Conservation (phyloP, 1,139 yeast species). For the Candida buenavistaensis region DNA sequence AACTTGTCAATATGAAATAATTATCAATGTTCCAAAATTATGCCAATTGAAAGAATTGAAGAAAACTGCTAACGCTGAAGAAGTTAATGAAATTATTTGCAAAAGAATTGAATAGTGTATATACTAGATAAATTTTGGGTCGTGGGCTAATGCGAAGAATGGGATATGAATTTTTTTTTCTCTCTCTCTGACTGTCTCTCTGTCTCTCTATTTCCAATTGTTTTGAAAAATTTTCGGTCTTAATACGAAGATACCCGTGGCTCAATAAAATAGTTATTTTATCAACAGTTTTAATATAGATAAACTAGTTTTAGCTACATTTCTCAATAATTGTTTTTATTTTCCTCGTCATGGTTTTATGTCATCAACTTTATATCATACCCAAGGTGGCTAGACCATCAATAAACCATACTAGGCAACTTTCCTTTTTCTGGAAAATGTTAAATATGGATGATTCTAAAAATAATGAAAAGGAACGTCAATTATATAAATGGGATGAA, state of each 20-base stretch:
- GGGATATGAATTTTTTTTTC: neutral
- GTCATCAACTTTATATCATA: neutral
- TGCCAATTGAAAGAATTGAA: conserved; percentile 55
- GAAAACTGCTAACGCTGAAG: conserved; percentile 36
- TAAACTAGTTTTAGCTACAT: too few species aligned
- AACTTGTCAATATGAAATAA: conserved; percentile 71
- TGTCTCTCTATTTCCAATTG: too few species aligned
- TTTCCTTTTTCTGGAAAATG: conserved; percentile 41
- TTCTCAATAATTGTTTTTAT: too few species aligned
- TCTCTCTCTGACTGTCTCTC: too few species aligned
- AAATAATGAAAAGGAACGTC: conserved; percentile 20
- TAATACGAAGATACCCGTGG: too few species aligned
- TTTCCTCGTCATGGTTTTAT: too few species aligned
- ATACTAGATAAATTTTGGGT: neutral
- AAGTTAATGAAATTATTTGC: conserved; percentile 44
- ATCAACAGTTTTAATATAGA: too few species aligned
- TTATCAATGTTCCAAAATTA: conserved; percentile 56
- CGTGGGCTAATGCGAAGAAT: neutral
- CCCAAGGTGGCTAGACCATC: conserved; percentile 2
- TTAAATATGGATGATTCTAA: conserved; percentile 36
- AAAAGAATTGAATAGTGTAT: conserved; percentile 30
- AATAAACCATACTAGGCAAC: conserved; percentile 9
- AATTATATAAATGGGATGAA: conserved; percentile 65
- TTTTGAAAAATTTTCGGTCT: too few species aligned
- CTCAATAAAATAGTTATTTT: too few species aligned